Evolutionary conservation across 129 eudicot genomes (phyloP).

Genomic region (Smallanthus sonchifolius): DNA sequence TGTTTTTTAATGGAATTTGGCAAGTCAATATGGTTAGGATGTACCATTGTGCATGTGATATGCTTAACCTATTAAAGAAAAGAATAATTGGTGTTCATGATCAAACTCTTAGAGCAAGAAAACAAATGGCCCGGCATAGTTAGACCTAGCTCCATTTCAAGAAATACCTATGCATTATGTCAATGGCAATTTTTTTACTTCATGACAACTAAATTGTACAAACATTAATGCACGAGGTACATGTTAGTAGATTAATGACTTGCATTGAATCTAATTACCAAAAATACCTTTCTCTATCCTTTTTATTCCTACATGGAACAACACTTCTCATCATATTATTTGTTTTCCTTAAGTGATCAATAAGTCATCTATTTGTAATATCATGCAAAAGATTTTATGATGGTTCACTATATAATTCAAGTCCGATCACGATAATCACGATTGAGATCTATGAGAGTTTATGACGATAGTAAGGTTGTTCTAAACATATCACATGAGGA

Average conservation of each 20-base stretch:
- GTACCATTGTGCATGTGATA: conserved; percentile 27
- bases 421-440: no score
- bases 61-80: conserved; percentile 35
- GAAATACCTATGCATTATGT: conserved; percentile 9
- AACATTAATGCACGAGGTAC: not conserved
- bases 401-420: no score
- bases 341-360: not conserved
- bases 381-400: no score
- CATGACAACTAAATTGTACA: not conserved
- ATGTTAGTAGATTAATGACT: not conserved
- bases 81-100: conserved; percentile 28
- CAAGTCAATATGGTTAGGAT: conserved; percentile 34
- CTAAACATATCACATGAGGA: no score
- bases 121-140: conserved; percentile 11
- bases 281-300: no score
- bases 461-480: no score
- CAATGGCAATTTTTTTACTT: not conserved
- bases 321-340: not conserved
- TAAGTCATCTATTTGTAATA: no score
- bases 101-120: conserved; percentile 24
- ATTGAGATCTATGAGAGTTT: no score
- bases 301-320: not conserved
- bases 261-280: not conserved
- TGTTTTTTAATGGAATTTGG: conserved; percentile 26
- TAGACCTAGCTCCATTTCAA: conserved; percentile 5